Percentiles rank a stretch among this genome's conserved stretches.
Conservation (phyloP, 1,284 basidiomycete species). For the Somion occarium region DNA sequence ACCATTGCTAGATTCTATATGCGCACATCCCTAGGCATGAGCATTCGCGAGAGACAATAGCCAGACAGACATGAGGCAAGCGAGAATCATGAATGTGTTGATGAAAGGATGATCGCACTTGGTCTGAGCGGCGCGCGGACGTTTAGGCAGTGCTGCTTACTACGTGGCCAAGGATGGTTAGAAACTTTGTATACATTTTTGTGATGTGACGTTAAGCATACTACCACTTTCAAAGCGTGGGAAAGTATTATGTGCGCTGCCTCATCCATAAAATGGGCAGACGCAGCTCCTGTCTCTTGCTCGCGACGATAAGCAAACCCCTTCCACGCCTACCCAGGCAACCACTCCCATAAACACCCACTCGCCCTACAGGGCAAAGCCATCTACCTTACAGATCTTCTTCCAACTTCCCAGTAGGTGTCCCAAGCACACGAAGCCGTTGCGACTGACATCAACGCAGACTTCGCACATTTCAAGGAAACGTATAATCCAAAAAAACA, state of each 20-base stretch:
- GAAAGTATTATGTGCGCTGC: slow-evolving; percentile 15
- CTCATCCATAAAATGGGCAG: slow-evolving; percentile 21
- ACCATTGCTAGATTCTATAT: neutral
- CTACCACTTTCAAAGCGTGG: slow-evolving; percentile 16
- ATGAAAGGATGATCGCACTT: neutral
- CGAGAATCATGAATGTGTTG: slow-evolving; percentile 1
- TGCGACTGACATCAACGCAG: slow-evolving; percentile 11
- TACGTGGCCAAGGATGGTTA: neutral
- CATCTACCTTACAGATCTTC: slow-evolving; percentile 42
- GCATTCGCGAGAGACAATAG: neutral
- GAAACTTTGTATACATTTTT: neutral
- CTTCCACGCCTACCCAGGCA: slow-evolving; percentile 55
- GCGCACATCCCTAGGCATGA: neutral
- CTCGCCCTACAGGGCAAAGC: slow-evolving; percentile 86
- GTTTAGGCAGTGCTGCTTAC: neutral
- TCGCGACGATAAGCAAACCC: slow-evolving; percentile 42
- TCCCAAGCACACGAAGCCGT: slow-evolving; percentile 8
- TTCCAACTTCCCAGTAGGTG: slow-evolving; percentile 46
- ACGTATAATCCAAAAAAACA: slow-evolving; percentile 52
- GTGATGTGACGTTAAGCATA: neutral
- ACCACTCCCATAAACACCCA: slow-evolving; percentile 59
- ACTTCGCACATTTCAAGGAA: slow-evolving; percentile 26
- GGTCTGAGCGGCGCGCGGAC: neutral
- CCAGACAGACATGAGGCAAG: neutral
- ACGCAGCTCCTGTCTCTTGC: slow-evolving; percentile 20